These are phyloP conservation scores for Fusarium protoensiforme DNA, from an alignment of 2,329 filamentous ascomycete genomes.

Conservation along the genomic window DNA sequence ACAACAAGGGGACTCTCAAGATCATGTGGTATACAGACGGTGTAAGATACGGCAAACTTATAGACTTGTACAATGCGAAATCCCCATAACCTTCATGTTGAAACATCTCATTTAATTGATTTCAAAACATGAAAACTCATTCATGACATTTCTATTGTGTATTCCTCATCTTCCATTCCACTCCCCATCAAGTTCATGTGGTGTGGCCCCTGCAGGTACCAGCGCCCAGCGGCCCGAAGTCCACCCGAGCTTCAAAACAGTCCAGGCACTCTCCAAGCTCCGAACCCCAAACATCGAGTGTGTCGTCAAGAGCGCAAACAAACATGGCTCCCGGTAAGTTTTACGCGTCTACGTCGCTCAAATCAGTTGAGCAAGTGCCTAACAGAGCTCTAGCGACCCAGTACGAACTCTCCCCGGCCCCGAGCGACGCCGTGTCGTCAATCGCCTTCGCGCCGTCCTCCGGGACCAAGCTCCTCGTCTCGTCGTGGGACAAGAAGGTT, in stretches of 20 bases:
- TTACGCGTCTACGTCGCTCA: background rate
- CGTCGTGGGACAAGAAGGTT: conserved; percentile 93
- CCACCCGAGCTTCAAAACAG: background rate
- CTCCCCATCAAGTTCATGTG: background rate
- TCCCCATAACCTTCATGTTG: background rate
- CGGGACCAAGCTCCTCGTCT: conserved; percentile 83
- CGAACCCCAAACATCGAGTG: conserved; percentile 30
- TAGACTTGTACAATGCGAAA: background rate
- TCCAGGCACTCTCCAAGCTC: background rate
- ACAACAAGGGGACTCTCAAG: background rate
- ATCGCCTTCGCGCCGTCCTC: conserved; percentile 85
- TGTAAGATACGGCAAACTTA: background rate
- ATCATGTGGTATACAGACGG: background rate
- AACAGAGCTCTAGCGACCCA: conserved; percentile 67
- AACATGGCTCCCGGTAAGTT: conserved; percentile 56
- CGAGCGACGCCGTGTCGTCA: conserved; percentile 87
- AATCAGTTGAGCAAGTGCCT: conserved; percentile 10
- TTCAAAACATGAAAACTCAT: background rate
- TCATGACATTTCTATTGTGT: background rate
- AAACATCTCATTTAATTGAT: background rate
- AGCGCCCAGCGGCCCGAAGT: background rate
- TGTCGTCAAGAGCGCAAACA: conserved; percentile 33
- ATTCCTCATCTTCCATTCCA: background rate
- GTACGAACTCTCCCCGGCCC: conserved; percentile 85
- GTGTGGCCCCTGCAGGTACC: background rate